phyloP scores from a whole-genome alignment of 768 basidiomycete species.

The Kwoniella bestiolae region DNA sequence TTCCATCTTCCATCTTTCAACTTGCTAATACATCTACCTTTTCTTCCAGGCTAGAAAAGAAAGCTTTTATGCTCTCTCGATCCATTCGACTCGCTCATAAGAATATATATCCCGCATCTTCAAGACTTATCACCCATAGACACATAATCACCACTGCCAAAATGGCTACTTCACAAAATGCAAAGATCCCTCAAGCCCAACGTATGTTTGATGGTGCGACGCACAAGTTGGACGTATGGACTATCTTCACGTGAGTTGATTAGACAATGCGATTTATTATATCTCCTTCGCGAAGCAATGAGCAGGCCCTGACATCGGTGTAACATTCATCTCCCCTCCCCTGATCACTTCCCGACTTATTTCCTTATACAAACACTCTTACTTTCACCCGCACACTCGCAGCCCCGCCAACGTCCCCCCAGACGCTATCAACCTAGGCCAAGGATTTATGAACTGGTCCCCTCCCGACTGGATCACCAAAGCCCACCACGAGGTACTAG shows the following conservation, averaged over 20 bases:
- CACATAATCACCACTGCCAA: background rate
- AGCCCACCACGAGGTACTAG: slow-evolving; percentile 47
- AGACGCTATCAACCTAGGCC: slow-evolving; percentile 95
- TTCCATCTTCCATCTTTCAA: background rate
- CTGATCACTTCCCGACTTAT: too few relatives aligned
- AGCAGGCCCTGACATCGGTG: too few relatives aligned
- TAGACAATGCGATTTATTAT: too few relatives aligned
- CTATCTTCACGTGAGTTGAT: slow-evolving; percentile 58
- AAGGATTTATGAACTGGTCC: slow-evolving; percentile 60
- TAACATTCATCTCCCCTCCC: too few relatives aligned
- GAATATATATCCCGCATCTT: background rate
- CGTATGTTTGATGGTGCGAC: slow-evolving; percentile 54
- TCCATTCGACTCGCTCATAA: background rate
- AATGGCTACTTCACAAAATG: slow-evolving; percentile 30
- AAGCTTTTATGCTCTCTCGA: slow-evolving; percentile 12
- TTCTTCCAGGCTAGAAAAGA: background rate
- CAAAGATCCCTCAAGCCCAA: slow-evolving; percentile 46
- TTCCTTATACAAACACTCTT: too few relatives aligned
- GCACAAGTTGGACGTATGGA: slow-evolving; percentile 57
- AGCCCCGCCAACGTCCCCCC: slow-evolving; percentile 85
- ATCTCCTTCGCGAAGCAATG: too few relatives aligned
- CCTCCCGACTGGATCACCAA: slow-evolving; percentile 57
- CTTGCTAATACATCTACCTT: background rate
- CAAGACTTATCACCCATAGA: background rate
- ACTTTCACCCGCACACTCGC: too few relatives aligned